Conservation (phyloP, 2,329 filamentous ascomycete genomes). For the Hymenoscyphus albidus region DNA sequence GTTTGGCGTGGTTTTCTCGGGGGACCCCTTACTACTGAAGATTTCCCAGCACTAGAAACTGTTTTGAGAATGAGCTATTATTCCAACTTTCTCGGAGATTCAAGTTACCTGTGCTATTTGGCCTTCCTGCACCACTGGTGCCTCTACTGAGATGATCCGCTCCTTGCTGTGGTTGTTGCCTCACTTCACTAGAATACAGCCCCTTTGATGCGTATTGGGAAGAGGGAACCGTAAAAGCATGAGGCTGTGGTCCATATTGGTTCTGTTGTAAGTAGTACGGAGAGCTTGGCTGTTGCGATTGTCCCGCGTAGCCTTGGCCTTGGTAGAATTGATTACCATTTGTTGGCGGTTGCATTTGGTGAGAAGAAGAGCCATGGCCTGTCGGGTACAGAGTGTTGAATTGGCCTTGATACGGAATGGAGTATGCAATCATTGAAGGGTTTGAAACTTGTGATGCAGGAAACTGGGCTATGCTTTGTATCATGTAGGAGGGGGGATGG, state of each 20-base stretch:
- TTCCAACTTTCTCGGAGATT: not conserved
- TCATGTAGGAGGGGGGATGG: slow-evolving; percentile 23
- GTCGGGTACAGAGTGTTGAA: slow-evolving; percentile 27
- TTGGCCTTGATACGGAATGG: slow-evolving; percentile 28
- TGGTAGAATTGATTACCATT: slow-evolving; percentile 28
- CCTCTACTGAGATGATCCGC: slow-evolving; percentile 12
- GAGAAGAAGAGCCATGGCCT: slow-evolving; percentile 18
- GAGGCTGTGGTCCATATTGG: slow-evolving; percentile 27
- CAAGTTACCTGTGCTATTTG: slow-evolving; percentile 32
- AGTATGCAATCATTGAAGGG: slow-evolving; percentile 22
- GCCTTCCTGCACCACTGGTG: slow-evolving; percentile 14
- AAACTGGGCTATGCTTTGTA: slow-evolving; percentile 26
- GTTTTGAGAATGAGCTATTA: slow-evolving; percentile 3
- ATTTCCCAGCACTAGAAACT: slow-evolving; percentile 37
- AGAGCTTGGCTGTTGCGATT: slow-evolving; percentile 22
- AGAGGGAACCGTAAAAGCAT: slow-evolving; percentile 20
- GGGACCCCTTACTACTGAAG: slow-evolving; percentile 48
- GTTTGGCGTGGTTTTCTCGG: slow-evolving; percentile 58
- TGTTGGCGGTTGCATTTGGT: slow-evolving; percentile 18
- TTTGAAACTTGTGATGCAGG: slow-evolving; percentile 18
- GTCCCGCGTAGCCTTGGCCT: slow-evolving; percentile 25
- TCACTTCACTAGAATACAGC: slow-evolving; percentile 22
- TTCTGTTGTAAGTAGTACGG: slow-evolving; percentile 27
- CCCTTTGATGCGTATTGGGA: slow-evolving; percentile 22
- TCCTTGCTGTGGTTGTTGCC: slow-evolving; percentile 21